Evolutionary conservation across 2,329 filamentous ascomycete genomes (phyloP), one percentile per base, ranked within the genome.

Genomic region (Xylaria sp.): DNA sequence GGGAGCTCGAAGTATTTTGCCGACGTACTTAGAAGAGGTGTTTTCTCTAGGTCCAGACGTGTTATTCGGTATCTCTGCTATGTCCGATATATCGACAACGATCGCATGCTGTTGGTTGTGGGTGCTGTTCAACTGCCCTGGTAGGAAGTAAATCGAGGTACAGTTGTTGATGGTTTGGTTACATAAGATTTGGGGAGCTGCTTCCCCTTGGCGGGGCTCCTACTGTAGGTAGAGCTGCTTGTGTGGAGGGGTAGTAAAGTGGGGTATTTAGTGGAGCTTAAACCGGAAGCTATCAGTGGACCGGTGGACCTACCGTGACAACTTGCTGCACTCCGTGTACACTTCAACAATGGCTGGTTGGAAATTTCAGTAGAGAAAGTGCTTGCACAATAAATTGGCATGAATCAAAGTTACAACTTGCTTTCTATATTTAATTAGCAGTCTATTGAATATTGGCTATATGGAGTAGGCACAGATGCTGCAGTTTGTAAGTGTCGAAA

Each of bases 121-220:
- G 37, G 37, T 25, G 37, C 12, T 41, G 54, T 20, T 56, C 9
- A 56, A 34, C 34, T 56, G 23, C 28, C 9, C 39, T 25, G 4
- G 15, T 46, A 18, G 15, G n/a, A 46, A 13, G 41, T 15, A 7
- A 46, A 15, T 46, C 13, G 18, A 46, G 13, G 39, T 18, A 2
- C 9, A 44, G 20, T 41, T 41, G 56, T 46, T 58, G 23, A 54
- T 56, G n/a, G 37, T 58, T 46, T 58, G 39, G 55, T 58, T 58
- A 58, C 39, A 28, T 58, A 58, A 58, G 39, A 58, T 58, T 25
- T 28, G 56, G 56, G 56, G 39, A 46, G 23, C 39, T 46, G 39
- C 31, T 44, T 31, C 39, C 13, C 39, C n/a, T 31, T 48, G 56
- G 56, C 39, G 56, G 56, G 56, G 56, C 56, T n/a, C n/a, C n/a